These are phyloP conservation scores for Barbatosphaeria neglecta DNA, from an alignment of 495 filamentous ascomycete species.

Conservation along the genomic window DNA sequence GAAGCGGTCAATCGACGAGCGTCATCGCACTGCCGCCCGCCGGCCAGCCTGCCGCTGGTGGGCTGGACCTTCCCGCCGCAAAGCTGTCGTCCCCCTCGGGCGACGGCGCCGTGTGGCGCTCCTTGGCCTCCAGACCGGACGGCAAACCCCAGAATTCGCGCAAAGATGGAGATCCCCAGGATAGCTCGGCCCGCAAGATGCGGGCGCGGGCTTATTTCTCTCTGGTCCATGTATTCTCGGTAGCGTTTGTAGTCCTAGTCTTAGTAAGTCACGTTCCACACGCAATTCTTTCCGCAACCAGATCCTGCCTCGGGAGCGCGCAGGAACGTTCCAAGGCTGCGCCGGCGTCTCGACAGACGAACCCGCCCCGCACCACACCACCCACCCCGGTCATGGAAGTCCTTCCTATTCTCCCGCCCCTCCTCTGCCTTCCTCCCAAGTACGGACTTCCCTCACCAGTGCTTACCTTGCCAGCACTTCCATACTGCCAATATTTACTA, in stretches of 20 bases:
- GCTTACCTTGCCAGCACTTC: too few species aligned
- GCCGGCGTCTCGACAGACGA: too few species aligned
- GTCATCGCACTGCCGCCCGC: not conserved
- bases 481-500: too few species aligned
- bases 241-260: slow-evolving; percentile 29
- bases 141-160: not conserved
- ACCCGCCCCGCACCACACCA: too few species aligned
- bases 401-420: too few species aligned
- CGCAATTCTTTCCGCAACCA: slow-evolving; percentile 6
- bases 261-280: slow-evolving; percentile 32
- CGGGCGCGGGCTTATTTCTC: slow-evolving; percentile 5
- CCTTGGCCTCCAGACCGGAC: not conserved
- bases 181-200: slow-evolving; percentile 4
- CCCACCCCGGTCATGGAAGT: too few species aligned
- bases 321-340: not conserved
- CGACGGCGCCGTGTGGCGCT: not conserved
- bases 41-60: not conserved
- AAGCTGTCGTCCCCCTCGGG: not conserved
- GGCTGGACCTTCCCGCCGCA: not conserved
- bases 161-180: not conserved
- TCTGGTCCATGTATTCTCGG: slow-evolving; percentile 25
- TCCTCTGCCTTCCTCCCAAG: too few species aligned
- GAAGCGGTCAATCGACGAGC: too few species aligned
- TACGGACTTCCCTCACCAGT: too few species aligned
- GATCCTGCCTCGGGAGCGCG: not conserved